Conservation (phyloP, 176 grass and related monocot genomes). For the Avena atlantica region DNA sequence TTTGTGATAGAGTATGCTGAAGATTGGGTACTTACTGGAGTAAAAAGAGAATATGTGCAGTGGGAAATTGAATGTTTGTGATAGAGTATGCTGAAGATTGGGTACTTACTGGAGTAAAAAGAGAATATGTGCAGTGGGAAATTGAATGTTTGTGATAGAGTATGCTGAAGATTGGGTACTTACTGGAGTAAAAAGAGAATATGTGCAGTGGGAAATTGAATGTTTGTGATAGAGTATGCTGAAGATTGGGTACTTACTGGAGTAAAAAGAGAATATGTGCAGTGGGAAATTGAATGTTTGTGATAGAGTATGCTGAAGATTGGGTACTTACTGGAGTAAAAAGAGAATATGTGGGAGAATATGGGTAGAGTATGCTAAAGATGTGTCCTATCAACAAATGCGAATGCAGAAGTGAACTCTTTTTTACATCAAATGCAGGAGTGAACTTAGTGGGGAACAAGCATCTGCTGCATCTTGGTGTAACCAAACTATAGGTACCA, state of each 20-base stretch:
- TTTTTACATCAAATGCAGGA: background rate
- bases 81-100: background rate
- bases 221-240: background rate
- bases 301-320: background rate
- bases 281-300: background rate
- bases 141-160: no score
- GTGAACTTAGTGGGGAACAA: constrained; percentile 17
- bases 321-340: background rate
- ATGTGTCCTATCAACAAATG: background rate
- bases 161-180: no score
- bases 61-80: background rate
- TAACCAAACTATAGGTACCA: background rate
- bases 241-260: constrained; percentile 4
- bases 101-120: background rate
- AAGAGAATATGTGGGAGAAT: background rate
- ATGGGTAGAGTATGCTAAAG: background rate
- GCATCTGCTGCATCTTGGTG: background rate
- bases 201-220: no score
- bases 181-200: no score
- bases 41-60: background rate
- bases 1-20: background rate
- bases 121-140: background rate
- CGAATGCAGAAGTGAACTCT: background rate
- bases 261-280: background rate
- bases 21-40: background rate